Percentiles rank a stretch among this genome's conserved stretches.
Conservation (phyloP, 1,139 yeast species). For the Debaryomyces fabryi region DNA sequence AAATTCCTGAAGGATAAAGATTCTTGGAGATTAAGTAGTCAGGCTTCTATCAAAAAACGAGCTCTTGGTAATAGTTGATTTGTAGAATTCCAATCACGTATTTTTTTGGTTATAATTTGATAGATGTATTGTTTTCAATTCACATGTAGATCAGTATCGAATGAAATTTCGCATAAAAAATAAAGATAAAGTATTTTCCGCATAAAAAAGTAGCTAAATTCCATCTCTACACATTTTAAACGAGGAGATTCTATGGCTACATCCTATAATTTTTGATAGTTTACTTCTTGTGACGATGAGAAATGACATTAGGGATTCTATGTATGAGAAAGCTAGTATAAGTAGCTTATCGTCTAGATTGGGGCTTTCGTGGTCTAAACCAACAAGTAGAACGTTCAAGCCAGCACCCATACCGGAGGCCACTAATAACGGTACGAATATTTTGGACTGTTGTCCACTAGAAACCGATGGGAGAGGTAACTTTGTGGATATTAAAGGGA, state of each 20-base stretch:
- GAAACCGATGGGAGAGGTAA: constrained; percentile 49
- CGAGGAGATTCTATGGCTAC: not conserved
- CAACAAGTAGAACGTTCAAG: constrained; percentile 26
- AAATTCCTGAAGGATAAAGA: constrained; percentile 53
- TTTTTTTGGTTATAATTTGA: not conserved
- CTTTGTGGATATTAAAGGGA: constrained; percentile 61
- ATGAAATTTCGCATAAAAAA: not conserved
- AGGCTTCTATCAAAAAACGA: constrained; percentile 34
- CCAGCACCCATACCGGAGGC: constrained; percentile 7
- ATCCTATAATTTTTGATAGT: not conserved
- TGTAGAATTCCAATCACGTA: not conserved
- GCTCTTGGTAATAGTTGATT: constrained; percentile 27
- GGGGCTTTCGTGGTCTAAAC: constrained; percentile 30
- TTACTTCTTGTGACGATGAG: not conserved
- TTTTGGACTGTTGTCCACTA: constrained; percentile 37
- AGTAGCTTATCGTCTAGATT: constrained; percentile 31
- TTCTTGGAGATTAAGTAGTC: constrained; percentile 46
- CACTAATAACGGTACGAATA: constrained; percentile 7
- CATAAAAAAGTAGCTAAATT: not conserved
- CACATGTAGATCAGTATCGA: not conserved
- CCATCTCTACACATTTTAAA: not conserved
- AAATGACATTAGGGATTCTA: not conserved
- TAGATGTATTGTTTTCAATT: not conserved
- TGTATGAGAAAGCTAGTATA: constrained; percentile 31
- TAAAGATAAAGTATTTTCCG: not conserved